Conservation (phyloP, 495 filamentous ascomycete species). For the Penicillium roqueforti region DNA sequence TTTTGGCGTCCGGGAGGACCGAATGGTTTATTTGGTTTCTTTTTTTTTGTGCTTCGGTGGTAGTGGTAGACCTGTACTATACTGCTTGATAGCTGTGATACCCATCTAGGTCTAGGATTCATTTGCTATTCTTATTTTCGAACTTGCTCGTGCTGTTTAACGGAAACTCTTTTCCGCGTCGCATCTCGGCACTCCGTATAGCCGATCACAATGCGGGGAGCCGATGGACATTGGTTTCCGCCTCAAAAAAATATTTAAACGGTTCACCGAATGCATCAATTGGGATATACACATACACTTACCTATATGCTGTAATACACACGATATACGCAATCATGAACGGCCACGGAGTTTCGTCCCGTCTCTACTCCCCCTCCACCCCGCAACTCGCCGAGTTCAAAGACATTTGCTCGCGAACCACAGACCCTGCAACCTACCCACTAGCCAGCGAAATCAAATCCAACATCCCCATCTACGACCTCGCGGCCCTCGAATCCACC, state of each 20-base stretch:
- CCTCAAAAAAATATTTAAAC: slow-evolving; percentile 10
- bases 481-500: slow-evolving; percentile 24
- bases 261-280: not conserved
- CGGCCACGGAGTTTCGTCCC: slow-evolving; percentile 15
- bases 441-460: slow-evolving; percentile 34
- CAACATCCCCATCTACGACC: slow-evolving; percentile 53
- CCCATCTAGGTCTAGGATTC: slow-evolving; percentile 24
- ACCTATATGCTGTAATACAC: not conserved
- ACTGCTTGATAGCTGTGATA: slow-evolving; percentile 33
- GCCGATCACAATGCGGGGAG: slow-evolving; percentile 11
- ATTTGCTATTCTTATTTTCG: not conserved
- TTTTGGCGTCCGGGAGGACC: not conserved
- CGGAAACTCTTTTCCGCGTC: slow-evolving; percentile 18
- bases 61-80: slow-evolving; percentile 30
- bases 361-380: slow-evolving; percentile 23
- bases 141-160: not conserved
- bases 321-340: slow-evolving; percentile 4
- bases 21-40: not conserved
- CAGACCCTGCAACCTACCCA: slow-evolving; percentile 36
- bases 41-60: slow-evolving; percentile 15
- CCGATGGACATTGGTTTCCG: slow-evolving; percentile 24
- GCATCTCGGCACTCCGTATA: not conserved
- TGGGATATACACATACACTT: not conserved
- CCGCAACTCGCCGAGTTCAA: slow-evolving; percentile 37
- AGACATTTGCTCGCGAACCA: slow-evolving; percentile 37